A percentile compares a stretch with the other conserved stretches of the same genome.
phyloP scores from a whole-genome alignment of 2,329 filamentous ascomycete genomes.

The Thelonectria discophora region DNA sequence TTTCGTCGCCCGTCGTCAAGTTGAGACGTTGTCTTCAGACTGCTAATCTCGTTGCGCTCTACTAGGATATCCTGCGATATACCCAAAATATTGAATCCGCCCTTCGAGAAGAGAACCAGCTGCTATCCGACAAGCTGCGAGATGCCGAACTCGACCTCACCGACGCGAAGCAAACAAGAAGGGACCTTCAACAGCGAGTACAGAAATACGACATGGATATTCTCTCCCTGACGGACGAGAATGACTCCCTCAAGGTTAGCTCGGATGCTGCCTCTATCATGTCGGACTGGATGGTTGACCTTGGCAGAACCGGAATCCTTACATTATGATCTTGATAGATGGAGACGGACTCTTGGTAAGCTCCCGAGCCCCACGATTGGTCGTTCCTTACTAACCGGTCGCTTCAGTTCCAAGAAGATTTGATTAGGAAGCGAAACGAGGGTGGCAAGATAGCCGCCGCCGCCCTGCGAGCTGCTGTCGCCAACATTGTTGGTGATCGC shows the following conservation, averaged over 20 bases:
- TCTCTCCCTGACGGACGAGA: slow-evolving; percentile 49
- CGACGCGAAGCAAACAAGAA: slow-evolving; percentile 57
- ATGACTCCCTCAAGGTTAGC: slow-evolving; percentile 58
- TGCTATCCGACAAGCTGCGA: slow-evolving; percentile 52
- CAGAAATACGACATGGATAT: slow-evolving; percentile 50
- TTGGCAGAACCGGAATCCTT: slow-evolving; percentile 62
- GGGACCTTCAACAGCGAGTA: slow-evolving; percentile 60
- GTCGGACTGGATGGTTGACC: slow-evolving; percentile 22
- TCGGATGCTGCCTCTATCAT: neutral
- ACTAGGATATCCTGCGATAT: slow-evolving; percentile 46
- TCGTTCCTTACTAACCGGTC: slow-evolving; percentile 15
- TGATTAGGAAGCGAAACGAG: slow-evolving; percentile 63
- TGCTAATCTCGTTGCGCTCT: slow-evolving; percentile 13
- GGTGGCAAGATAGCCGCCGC: slow-evolving; percentile 64
- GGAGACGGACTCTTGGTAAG: slow-evolving; percentile 68
- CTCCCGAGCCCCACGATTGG: slow-evolving; percentile 1
- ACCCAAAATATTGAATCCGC: slow-evolving; percentile 54
- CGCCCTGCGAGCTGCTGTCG: slow-evolving; percentile 58
- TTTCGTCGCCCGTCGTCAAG: neutral
- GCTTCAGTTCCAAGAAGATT: slow-evolving; percentile 64
- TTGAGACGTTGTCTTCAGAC: neutral
- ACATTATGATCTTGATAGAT: slow-evolving; percentile 69
- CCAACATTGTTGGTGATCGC: slow-evolving; percentile 55
- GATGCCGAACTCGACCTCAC: slow-evolving; percentile 60
- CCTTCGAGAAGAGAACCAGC: slow-evolving; percentile 55